Evolutionary conservation across 345 rosid genomes (phyloP), one percentile per base, ranked within the genome.

Genomic region (Melaleuca quinquenervia): DNA sequence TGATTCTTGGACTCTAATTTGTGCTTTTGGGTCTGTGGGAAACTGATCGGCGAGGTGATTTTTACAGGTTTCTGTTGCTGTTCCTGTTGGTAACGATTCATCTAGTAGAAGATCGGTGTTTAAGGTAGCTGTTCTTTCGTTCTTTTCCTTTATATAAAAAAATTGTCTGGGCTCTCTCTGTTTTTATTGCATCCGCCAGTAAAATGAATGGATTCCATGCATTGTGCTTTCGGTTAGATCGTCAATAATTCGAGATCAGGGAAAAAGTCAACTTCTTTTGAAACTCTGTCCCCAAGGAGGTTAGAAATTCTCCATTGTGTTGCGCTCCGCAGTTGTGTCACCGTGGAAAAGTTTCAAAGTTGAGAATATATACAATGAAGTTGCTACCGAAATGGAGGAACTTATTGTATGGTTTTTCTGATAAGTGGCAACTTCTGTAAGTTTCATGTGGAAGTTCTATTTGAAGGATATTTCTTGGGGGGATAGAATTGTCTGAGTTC

Each of bases 31-130:
- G 83, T 45, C 54, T 45, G 64, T 24, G 83, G 41, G 16, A 44
- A 36, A 36, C 84, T 85, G 36, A 41, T 53, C 26, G 87, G 22
- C 21, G n/a, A 8, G 53, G 22, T 18, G 32, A 20, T 85, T 83
- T 27, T 88, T 58, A 83, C 93, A 94, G 94, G 90, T 92, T 84
- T 84, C 93, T 29, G 75, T 88, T 29, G 90, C 91, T 74, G 91
- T 83, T 85, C 91, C 93, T 44, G 83, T 89, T 56, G 90, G 93
- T 52, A 62, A 87, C 60, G 95, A 92, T 82, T 60, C 91, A 4
- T 44, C 90, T 82, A 80, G 84, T 2, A 89, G 89, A 86, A 90
- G 88, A 90, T 91, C 93, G 51, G 85, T 87, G 49, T 85, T 90
- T 62, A 93, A 90, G 94, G 97, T 94, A 6, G 20, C 84, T 82